Evolutionary conservation across 2,329 filamentous ascomycete species (phyloP), one percentile per base, ranked within the genome.

Genomic region (Diaporthe longicolla): DNA sequence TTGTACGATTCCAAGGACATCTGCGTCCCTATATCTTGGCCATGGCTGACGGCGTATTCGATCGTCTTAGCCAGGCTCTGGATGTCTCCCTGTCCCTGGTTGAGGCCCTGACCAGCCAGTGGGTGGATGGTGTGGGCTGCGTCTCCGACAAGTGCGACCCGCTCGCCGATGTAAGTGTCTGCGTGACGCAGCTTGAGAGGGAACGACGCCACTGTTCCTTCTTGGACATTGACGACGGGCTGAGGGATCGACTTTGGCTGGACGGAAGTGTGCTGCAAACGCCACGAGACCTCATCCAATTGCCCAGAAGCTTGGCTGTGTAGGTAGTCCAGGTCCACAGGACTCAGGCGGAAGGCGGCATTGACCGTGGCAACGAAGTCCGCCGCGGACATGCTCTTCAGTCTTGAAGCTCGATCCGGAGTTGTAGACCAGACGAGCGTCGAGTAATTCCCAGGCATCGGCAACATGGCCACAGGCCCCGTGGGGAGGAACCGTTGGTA

Each of bases 351-450:
- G 86, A 99, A 98, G 0, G 95, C 97, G 0, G 96, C 95, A 81
- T 99, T 98, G 77, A 99, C 94, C 89, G 96, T 93, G 43, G 95
- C 92, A 21, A 92, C 85, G 80, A 99, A 97, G 80, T 97, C 93
- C 65, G 87, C 85, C 0, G 91, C 82, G 0, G 91, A 85, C 6
- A 99, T 88, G 50, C 89, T 89, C 85, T 97, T 98, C 54, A 99
- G 88, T 71, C 93, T 87, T 0, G 93, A 88, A 0, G 96, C 97
- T 75, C 94, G 92, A 71, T 91, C 88, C 0, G 95, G 93, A 0
- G 94, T 97, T 1, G 95, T 98, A 8, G 95, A 97, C 97, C 97
- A 99, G 24, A 99, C 97, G 6, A 99, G 87, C 0, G 95, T 95
- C 6, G 95, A 93, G 81, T 91, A 89, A 76, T 94, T 93, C 26